Evolutionary conservation across 2,329 filamentous ascomycete genomes (phyloP), one percentile per base, ranked within the genome.

Genomic region (Fonsecaea multimorphosa): DNA sequence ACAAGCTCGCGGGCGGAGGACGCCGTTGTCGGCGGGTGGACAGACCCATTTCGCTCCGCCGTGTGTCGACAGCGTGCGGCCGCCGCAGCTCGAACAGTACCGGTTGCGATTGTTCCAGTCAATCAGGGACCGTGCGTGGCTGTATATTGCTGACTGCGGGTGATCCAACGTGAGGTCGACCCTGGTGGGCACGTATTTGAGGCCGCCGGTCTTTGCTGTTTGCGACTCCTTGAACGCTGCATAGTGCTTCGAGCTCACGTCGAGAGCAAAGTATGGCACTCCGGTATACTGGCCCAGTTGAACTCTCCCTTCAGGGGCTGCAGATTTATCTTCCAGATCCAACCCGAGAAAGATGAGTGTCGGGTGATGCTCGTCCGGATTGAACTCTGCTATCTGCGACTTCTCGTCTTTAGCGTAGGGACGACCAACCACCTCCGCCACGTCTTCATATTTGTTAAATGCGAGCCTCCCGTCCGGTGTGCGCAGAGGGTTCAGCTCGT

Each of bases 31-130:
- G 6, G 75, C 79, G 8, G 78, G 78, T 52, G 79, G 79, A 65
- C 77, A 81, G 19, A 74, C 74, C 29, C 79, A 77, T 69, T 82
- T 81, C n/a, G 77, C 78, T 38, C 78, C 79, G 14, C 77, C 79
- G 64, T 82, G 78, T 11, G 76, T 69, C 16, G 73, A 74, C 11
- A 97, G 81, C 0, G 92, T 97, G 29, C 86, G 87, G 74, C 91
- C 86, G 38, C 95, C 93, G 78, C 95, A 99, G 65, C 89, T 89
- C 31, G 88, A 92, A 78, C 95, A 99, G 83, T 92, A 98, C 46
- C 89, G 90, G 78, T 96, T 96, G 57, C 94, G 90, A 19, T 84
- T 84, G 79, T 98, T 98, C 95, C 95, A 99, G 80, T 98, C 94
- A 44, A 96, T 82, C 24, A 97, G 83, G 46, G 92, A 90, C 63